These are phyloP conservation scores for Verticillium tricorpus DNA, from an alignment of 2,329 filamentous ascomycete species.

Conservation along the genomic window DNA sequence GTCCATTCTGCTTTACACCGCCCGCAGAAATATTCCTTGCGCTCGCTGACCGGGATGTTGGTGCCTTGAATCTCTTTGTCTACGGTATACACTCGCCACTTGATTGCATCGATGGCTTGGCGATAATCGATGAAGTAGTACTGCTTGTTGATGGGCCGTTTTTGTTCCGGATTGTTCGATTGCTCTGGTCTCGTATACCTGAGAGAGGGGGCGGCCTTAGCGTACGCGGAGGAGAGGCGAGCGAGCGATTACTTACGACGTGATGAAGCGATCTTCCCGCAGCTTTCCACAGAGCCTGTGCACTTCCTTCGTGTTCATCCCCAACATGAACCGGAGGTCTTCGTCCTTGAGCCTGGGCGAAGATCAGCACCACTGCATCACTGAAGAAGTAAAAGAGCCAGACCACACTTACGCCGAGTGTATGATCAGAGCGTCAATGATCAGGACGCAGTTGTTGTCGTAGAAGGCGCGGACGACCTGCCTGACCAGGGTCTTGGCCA, in stretches of 20 bases:
- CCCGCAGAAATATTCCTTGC: constrained; percentile 85
- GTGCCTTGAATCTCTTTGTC: constrained; percentile 85
- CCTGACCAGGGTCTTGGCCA: constrained; percentile 74
- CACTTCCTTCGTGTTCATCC: constrained; percentile 86
- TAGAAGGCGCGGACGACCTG: constrained; percentile 85
- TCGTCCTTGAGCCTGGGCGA: constrained; percentile 80
- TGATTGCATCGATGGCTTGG: constrained; percentile 91
- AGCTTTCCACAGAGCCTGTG: constrained; percentile 85
- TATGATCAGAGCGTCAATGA: constrained; percentile 80
- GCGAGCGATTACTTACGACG: constrained; percentile 54
- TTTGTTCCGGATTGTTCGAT: constrained; percentile 51
- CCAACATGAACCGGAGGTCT: constrained; percentile 81
- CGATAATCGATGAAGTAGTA: constrained; percentile 98
- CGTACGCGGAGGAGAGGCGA: neutral
- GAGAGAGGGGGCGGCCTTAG: constrained; percentile 1
- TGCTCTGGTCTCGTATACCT: constrained; percentile 13
- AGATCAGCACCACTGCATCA: constrained; percentile 39
- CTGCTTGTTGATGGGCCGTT: constrained; percentile 77
- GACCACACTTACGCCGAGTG: constrained; percentile 63
- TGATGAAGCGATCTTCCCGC: constrained; percentile 79
- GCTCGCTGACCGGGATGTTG: constrained; percentile 74
- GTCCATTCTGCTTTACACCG: constrained; percentile 85
- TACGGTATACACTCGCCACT: constrained; percentile 85
- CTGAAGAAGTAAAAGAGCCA: neutral
- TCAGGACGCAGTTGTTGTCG: constrained; percentile 75